Base-by-base conservation (phyloP, 2,329 filamentous ascomycete species). In the Daldinia eschscholtzii region DNA sequence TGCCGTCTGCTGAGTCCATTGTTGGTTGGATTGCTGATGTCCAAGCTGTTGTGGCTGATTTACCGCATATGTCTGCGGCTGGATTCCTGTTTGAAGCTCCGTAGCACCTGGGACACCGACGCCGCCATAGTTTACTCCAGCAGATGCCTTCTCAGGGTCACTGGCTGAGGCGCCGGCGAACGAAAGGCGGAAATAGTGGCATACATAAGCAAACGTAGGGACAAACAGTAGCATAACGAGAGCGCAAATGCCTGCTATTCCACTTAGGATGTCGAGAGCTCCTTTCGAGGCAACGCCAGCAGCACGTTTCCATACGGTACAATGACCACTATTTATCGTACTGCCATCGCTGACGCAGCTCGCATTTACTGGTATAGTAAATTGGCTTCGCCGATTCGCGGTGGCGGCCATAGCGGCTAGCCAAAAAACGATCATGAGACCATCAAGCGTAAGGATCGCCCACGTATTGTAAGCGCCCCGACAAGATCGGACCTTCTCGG, bases 351-450 rank as follows among this genome's bases (percentile, higher is more conserved):
- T 74, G 15, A 78, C 72, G 66, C 74, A 77, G 62, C 78, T 80
- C 2, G 74, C 75, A 9, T 41, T 70, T 2, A 82, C 80, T 3
- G 41, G 57, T 13, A 79, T 74, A 7, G 70, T 74, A 72, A 82
- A 85, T 18, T 67, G 67, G 37, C 79, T 77, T 33, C 83, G 80
- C 58, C 72, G 76, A 20, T 80, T 78, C 7, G 84, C 84, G 13
- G 79, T 78, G 28, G 82, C 79, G 37, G 74, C 80, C 73, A 80
- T 76, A n/a, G 80, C 79, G 0, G 82, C 79, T 18, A 86, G 81
- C 84, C 84, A 86, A 60, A 86, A 78, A 63, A 86, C 71, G 53
- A 82, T 72, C 75, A 86, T 77, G 48, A 85, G 75, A 3, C 73
- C 78, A 52, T 86, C 83, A 23, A 86, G 77, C 13, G 76, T 76